Conservation (phyloP, 805 yeast species). For the Pichia membranifaciens region DNA sequence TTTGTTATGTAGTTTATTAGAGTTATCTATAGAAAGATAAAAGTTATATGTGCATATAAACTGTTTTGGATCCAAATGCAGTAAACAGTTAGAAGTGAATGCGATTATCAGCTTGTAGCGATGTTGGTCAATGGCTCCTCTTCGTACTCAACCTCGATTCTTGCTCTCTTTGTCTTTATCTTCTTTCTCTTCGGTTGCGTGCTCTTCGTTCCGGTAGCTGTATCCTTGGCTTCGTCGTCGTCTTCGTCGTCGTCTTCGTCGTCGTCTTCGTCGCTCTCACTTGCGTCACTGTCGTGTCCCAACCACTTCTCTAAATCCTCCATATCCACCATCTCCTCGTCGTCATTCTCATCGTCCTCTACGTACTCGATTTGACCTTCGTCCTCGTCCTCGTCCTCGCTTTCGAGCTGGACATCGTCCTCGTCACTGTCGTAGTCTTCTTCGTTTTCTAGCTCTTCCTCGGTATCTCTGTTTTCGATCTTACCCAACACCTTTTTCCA, state of each 20-base stretch:
- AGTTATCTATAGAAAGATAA: neutral
- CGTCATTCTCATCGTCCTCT: constrained; percentile 84
- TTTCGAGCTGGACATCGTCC: constrained; percentile 49
- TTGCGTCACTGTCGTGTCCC: constrained; percentile 30
- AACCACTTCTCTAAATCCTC: constrained; percentile 92
- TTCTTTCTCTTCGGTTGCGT: constrained; percentile 38
- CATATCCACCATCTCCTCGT: constrained; percentile 83
- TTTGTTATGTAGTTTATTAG: constrained; percentile 2
- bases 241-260: constrained; percentile 31
- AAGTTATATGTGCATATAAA: neutral
- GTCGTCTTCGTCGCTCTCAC: neutral
- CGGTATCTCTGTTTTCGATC: constrained; percentile 51
- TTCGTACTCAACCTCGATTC: constrained; percentile 65
- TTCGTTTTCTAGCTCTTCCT: constrained; percentile 60
- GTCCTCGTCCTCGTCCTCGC: constrained; percentile 50
- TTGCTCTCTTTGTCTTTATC: constrained; percentile 64
- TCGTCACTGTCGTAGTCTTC: constrained; percentile 79
- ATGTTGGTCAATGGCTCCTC: constrained; percentile 35
- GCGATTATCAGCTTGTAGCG: constrained; percentile 10
- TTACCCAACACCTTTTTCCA: constrained; percentile 91
- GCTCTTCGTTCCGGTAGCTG: constrained; percentile 28
- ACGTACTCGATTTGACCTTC: constrained; percentile 82
- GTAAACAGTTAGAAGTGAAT: neutral
- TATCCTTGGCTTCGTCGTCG: constrained; percentile 18
- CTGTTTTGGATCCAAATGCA: too few species aligned